phyloP scores from a whole-genome alignment of 2,329 filamentous ascomycete genomes.

The Tolypocladium guangdongense region DNA sequence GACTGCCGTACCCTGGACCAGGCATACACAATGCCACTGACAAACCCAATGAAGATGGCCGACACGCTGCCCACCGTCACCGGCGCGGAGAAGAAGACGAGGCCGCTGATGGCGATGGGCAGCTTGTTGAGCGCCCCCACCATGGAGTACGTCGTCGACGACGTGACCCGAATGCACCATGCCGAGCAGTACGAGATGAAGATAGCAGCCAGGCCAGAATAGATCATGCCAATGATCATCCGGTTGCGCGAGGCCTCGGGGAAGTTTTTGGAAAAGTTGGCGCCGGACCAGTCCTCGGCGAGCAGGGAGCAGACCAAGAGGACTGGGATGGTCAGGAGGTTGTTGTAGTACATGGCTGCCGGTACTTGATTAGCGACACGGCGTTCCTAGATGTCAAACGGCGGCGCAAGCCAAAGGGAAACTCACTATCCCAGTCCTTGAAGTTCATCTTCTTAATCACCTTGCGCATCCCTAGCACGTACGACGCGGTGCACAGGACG shows the following conservation, averaged over 20 bases:
- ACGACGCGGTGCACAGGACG: constrained; percentile 86
- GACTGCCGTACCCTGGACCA: constrained; percentile 54
- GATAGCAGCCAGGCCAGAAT: constrained; percentile 85
- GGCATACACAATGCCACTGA: constrained; percentile 86
- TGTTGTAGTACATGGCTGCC: constrained; percentile 99
- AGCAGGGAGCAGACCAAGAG: constrained; percentile 72
- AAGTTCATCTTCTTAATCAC: constrained; percentile 99
- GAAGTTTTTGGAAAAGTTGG: constrained; percentile 81
- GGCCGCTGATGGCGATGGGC: constrained; percentile 81
- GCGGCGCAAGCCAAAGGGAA: background rate
- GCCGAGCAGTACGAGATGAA: constrained; percentile 99
- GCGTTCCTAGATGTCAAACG: background rate
- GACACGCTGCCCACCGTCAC: constrained; percentile 86
- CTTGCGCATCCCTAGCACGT: constrained; percentile 89
- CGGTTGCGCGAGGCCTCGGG: constrained; percentile 65
- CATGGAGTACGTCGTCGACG: constrained; percentile 97
- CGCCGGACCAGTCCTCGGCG: constrained; percentile 82
- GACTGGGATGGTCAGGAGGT: constrained; percentile 89
- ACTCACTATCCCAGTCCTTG: constrained; percentile 98
- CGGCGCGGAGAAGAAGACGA: constrained; percentile 91
- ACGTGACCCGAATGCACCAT: constrained; percentile 96
- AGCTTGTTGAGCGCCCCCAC: constrained; percentile 98
- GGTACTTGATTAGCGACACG: background rate
- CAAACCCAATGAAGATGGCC: constrained; percentile 81
- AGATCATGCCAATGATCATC: constrained; percentile 79